Base-by-base conservation (phyloP, 2,329 filamentous ascomycete species). In the Phaeomoniella chlamydospora region DNA sequence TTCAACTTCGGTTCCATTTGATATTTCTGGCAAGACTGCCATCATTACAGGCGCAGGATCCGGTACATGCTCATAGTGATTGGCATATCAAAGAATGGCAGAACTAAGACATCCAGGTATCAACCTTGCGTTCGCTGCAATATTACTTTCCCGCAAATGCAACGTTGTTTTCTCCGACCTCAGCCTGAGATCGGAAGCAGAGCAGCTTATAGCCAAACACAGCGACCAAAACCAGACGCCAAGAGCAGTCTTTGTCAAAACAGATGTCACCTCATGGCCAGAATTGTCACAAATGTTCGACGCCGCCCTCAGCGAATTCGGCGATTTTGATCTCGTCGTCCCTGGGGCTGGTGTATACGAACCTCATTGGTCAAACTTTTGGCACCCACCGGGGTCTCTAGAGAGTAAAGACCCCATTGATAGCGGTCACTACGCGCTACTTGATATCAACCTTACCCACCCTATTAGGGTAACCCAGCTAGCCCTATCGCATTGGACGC, bases 31-130 rank as follows among this genome's bases (percentile, higher is more conserved):
- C n/a, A n/a, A n/a, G n/a, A n/a, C 65, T 11, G 68, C 68, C 10
- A 67, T 72, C 33, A 54, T 72, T 18, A 72, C 68, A 9, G 68
- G 68, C 19, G 68, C 64, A 26, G 68, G 68, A 15, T 70, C 67
- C 32, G 68, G n/a, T n/a, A n/a, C n/a, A n/a, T n/a, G n/a, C n/a
- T n/a, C n/a, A n/a, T n/a, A n/a, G n/a, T n/a, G n/a, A n/a, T n/a
- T n/a, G n/a, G n/a, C n/a, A n/a, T n/a, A n/a, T n/a, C n/a, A n/a
- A n/a, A n/a, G n/a, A n/a, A n/a, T n/a, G n/a, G n/a, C n/a, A n/a
- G n/a, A n/a, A n/a, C n/a, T n/a, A n/a, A n/a, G n/a, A n/a, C n/a
- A n/a, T n/a, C n/a, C n/a, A n/a, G n/a, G 62, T 11, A 66, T 66
- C 37, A 65, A 65, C 42, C 48, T 64, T 29, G 51, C 53, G 34